Evolutionary conservation across 129 eudicot species (phyloP), one percentile per base, ranked within the genome.

Genomic region (Lactuca sativa): DNA sequence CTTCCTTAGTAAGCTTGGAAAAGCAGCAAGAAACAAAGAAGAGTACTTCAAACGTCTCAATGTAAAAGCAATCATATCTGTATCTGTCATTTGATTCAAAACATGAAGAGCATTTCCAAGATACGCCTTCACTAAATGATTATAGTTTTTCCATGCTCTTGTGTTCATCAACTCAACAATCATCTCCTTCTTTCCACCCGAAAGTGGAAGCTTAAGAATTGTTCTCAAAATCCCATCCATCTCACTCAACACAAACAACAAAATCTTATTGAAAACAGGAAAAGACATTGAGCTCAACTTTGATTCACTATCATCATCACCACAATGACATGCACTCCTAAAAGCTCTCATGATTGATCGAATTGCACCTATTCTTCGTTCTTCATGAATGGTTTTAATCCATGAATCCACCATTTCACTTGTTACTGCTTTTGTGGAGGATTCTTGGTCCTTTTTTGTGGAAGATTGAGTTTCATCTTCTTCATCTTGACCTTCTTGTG

Each of bases 21-120:
- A 95, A 73, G 97, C 97, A 63, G 95, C 97, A 85, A 95, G 82
- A 80, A 95, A 88, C 18, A 95, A 48, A 54, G 91, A 80, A 1
- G 99, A 95, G 74, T 64, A 80, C 75, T 82, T 87, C 21, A 95
- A 59, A 12, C 95, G 86, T 38, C 86, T 77, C 70, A 90, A 66
- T 15, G 92, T 90, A 71, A 95, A 90, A 9, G 96, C 84, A 53
- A 95, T 87, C 97, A 85, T 88, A 71, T 95, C 82, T 1, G 85
- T 70, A 61, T 95, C 97, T 0, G 99, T 95, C 99, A 90, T 95
- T 79, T 90, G 97, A 77, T 90, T 95, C 77, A 95, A 59, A 54
- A 87, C 93, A 78, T 95, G 99, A 21, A 95, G 75, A 41, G 96
- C 83, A 71, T 95, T 95, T 59, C 97, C 97, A 69, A 95, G 97